These are phyloP conservation scores for Brettanomyces nanus DNA, from an alignment of 805 yeast genomes.

Conservation along the genomic window DNA sequence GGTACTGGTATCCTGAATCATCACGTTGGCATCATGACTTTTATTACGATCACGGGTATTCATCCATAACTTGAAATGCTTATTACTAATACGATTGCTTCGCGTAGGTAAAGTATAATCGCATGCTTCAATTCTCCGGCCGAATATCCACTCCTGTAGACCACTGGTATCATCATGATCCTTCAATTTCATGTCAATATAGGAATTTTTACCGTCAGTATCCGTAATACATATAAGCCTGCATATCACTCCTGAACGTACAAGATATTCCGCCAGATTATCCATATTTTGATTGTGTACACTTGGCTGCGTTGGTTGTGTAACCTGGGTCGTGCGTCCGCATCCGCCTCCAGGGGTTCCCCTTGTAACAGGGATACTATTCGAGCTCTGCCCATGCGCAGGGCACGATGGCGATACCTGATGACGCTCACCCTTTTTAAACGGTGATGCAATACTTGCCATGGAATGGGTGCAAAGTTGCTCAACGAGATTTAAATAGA, in stretches of 20 bases:
- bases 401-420: too few relatives aligned
- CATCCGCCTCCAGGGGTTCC: background rate
- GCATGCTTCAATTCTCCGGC: conserved; percentile 53
- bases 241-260: conserved; percentile 27
- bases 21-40: conserved; percentile 18
- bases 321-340: conserved; percentile 17
- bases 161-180: conserved; percentile 7
- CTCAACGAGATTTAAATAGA: too few relatives aligned
- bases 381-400: too few relatives aligned
- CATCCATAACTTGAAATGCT: conserved; percentile 64
- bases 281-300: conserved; percentile 20
- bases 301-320: conserved; percentile 33
- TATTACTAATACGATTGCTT: conserved; percentile 62
- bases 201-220: conserved; percentile 16
- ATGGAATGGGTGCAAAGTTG: too few relatives aligned
- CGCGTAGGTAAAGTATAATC: conserved; percentile 55
- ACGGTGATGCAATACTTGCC: conserved; percentile 2
- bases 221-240: conserved; percentile 27
- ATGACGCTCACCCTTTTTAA: background rate
- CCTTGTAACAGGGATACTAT: background rate
- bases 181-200: conserved; percentile 25
- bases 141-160: conserved; percentile 40
- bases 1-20: conserved; percentile 74
- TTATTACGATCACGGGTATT: conserved; percentile 35
- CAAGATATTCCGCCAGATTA: conserved; percentile 18